phyloP scores from a whole-genome alignment of 441 rosid genomes.

The Erodium chrysanthum region DNA sequence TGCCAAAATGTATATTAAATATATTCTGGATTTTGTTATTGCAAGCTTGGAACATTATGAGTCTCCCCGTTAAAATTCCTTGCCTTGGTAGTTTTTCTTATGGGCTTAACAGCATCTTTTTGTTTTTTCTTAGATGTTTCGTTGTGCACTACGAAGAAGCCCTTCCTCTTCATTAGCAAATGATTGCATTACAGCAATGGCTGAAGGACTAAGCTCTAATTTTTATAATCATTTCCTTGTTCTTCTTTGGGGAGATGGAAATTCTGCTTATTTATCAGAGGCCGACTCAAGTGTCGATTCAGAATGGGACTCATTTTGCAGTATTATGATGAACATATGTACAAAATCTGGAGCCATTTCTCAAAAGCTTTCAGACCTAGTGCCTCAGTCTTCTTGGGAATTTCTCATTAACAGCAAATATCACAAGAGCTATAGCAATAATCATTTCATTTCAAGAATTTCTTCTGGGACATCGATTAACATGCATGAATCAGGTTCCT shows the following conservation, averaged over 20 bases:
- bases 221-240: constrained; percentile 64
- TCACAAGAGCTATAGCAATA: constrained; percentile 58
- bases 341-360: constrained; percentile 34
- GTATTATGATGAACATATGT: constrained; percentile 54
- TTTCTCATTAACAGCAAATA: constrained; percentile 74
- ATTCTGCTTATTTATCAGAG: constrained; percentile 38
- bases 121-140: constrained; percentile 50
- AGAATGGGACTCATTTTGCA: constrained; percentile 73
- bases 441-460: constrained; percentile 30
- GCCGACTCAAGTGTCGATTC: constrained; percentile 43
- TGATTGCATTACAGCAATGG: constrained; percentile 84
- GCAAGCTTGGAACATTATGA: constrained; percentile 1
- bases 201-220: constrained; percentile 70
- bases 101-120: constrained; percentile 12
- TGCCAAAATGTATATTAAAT: background rate
- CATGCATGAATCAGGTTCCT: constrained; percentile 24
- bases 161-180: constrained; percentile 78
- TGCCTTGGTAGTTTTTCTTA: constrained; percentile 9
- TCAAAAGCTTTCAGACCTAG: constrained; percentile 28
- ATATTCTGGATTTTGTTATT: constrained; percentile 9
- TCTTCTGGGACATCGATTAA: constrained; percentile 29
- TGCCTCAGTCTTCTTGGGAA: constrained; percentile 62
- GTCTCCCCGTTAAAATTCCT: constrained; percentile 3
- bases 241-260: constrained; percentile 77
- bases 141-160: constrained; percentile 64